Evolutionary conservation across 371 early-diverging fungal species (phyloP), one percentile per base, ranked within the genome.

Genomic region (Rhizopus stolonifer): DNA sequence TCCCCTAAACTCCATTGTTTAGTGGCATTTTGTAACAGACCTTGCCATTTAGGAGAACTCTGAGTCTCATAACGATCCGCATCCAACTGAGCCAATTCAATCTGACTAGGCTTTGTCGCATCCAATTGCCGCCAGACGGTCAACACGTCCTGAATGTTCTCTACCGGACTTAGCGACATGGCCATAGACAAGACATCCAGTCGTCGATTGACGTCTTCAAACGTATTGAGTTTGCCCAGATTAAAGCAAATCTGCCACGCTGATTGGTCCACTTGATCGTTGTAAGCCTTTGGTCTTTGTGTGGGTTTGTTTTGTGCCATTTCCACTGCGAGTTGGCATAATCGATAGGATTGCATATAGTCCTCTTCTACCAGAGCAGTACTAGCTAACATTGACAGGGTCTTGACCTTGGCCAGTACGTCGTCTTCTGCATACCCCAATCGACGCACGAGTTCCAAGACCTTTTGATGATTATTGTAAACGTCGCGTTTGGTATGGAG

Each of bases 161-260:
- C 79, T 0, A 65, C 64, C 6, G 88, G 85, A 45, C 86, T 83
- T 22, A 82, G 47, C 3, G 76, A 63, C 52, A 87, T 61, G 3
- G 86, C 86, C 70, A 80, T 83, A 0, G 84, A 85, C 10, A 84
- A 61, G 4, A 83, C 70, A 26, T 77, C 76, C 49, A 83, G 49
- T 32, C 79, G 69, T 51, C 79, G 65, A 23, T 64, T 66, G 9
- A 79, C 52, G 32, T 84, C 79, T 5, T 56, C 48, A 51, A 64
- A 82, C 0, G 56, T 52, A 1, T 78, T 65, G 14, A 73, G 43
- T 45, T 74, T 77, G 18, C 76, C 83, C 8, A 84, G 55, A 29
- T 73, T 69, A 31, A 78, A 72, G 47, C 84, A 85, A 21, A 78
- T 71, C 19, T 77, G 69, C 78, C 84, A 85, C 9, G 77, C 71